Base-by-base conservation (phyloP, 441 rosid species). In the Erodium chrysanthum region DNA sequence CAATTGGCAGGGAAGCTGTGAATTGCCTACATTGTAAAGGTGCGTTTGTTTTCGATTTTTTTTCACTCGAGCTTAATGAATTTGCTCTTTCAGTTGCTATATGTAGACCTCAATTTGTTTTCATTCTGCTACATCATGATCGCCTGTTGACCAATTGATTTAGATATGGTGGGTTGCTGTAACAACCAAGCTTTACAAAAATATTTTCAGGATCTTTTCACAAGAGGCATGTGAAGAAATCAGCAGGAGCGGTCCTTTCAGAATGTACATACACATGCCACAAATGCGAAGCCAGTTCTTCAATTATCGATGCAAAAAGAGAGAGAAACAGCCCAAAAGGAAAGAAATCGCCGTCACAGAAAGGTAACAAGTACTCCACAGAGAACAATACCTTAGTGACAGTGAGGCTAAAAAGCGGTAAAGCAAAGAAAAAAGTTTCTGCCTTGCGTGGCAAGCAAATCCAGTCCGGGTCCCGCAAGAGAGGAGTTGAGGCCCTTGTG, bases 11-110 rank as follows among this genome's bases (percentile, higher is more conserved):
- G 83, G 99, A 94, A 73, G 94, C 94, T 67, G 92, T 86, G 48
- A 70, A 85, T 85, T 94, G 98, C 83, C 86, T 83, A 70, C 70
- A 69, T 78, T 94, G 98, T 82, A 77, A 88, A 76, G 85, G 99
- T 94, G 76, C 78, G 90, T 76, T 80, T 65, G 64, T 74, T 64
- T 64, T 74, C 25, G 4, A 40, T 12, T 33, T 22, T 63, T 7
- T 63, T 1, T 23, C 20, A 25, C 65, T 61, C 7, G 62, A 56
- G 62, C 29, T 54, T 56, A 20, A 8, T 21, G 27, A 56, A 8
- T 56, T 56, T 56, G 62, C 62, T 61, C 18, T 27, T 60, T 9
- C 35, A 14, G 0, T 60, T 60, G 35, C 25, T 60, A 23, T 60
- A 25, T 25, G 29, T 25, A 25, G 2, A 25, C 3, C 29, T 25